Base-by-base conservation (phyloP, 2,329 filamentous ascomycete genomes). In the Neurospora sp. region DNA sequence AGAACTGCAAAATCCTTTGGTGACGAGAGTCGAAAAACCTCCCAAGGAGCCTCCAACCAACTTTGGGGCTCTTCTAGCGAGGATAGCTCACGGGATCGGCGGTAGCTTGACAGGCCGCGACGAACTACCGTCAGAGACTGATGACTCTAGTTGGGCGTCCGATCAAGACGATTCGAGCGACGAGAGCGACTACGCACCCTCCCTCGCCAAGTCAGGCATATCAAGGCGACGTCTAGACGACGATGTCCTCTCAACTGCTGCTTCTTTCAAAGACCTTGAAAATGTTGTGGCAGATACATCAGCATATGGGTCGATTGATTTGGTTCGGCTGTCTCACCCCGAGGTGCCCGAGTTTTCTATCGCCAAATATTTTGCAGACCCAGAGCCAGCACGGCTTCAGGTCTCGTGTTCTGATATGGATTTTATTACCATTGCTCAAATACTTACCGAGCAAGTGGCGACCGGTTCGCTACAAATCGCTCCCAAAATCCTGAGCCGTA, bases 401-500 rank as follows among this genome's bases (percentile, higher is more conserved):
- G 75, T 84, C 33, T 79, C 81, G 10, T 77, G 84, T 17, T 79
- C 82, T 1, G 87, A 89, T 69, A 84, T 88, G 2, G 88, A 91
- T 52, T 83, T 87, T 70, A 87, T 92, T 40, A 86, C 87, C 68
- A 83, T 91, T 36, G 90, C 89, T 0, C 91, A 92, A 74, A 86
- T 92, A 43, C 79, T 92, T n/a, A 89, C 89, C 2, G 89, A 92
- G 71, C 91, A 93, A 76, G 85, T 89, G 28, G 84, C 87, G 2
- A 86, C 83, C 10, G 85, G 88, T 1, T 81, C 76, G 15, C 74
- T 86, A 37, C 78, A 80, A 17, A 77, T 82, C 52, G 75, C 71
- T 39, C 76, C 74, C 66, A 73, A 75, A 4, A 75, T 72, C 12
- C 71, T 71, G 37, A 71, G 62, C 67, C 69, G 71, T 67, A 40